These are phyloP conservation scores for Verticillium klebahnii DNA, from an alignment of 2,329 filamentous ascomycete species.

Conservation along the genomic window DNA sequence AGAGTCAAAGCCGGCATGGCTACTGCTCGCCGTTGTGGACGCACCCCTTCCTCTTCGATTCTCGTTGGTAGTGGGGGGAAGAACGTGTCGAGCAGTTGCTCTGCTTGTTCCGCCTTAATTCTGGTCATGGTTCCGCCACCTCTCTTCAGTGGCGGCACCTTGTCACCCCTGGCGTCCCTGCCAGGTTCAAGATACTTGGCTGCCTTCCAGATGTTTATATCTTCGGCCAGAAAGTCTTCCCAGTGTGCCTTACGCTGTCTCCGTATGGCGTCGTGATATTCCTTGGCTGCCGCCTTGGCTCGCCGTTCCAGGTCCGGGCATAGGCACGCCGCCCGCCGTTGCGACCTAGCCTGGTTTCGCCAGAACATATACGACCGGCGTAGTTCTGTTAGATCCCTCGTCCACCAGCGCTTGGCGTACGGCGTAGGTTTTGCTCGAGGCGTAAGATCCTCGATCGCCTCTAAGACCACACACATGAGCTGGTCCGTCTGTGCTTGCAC, in stretches of 20 bases:
- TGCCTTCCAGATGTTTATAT: slow-evolving; percentile 22
- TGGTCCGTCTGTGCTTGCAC: slow-evolving; percentile 2
- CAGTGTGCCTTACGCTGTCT: slow-evolving; percentile 19
- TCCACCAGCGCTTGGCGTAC: slow-evolving; percentile 25
- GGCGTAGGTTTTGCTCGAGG: slow-evolving; percentile 19
- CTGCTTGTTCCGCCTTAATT: slow-evolving; percentile 12
- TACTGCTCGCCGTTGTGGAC: slow-evolving; percentile 7
- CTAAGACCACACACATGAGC: background rate
- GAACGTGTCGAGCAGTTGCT: slow-evolving; percentile 15
- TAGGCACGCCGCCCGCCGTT: background rate
- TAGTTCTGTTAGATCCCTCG: slow-evolving; percentile 20
- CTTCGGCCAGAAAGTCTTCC: slow-evolving; percentile 20
- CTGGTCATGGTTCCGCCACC: slow-evolving; percentile 11
- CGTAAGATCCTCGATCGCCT: background rate
- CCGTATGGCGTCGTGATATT: slow-evolving; percentile 20
- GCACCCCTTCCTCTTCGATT: slow-evolving; percentile 16
- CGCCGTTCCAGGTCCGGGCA: slow-evolving; percentile 6
- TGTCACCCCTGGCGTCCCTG: slow-evolving; percentile 16
- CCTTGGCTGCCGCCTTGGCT: slow-evolving; percentile 15
- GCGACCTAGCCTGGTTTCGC: slow-evolving; percentile 19
- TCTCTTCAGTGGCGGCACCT: slow-evolving; percentile 15
- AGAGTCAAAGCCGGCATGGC: too few species aligned
- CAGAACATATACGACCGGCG: slow-evolving; percentile 17
- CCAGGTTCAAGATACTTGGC: slow-evolving; percentile 20
- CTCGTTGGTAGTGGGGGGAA: slow-evolving; percentile 11